phyloP scores from a whole-genome alignment of 83 land plant genomes.

The Isoetes engelmannii region DNA sequence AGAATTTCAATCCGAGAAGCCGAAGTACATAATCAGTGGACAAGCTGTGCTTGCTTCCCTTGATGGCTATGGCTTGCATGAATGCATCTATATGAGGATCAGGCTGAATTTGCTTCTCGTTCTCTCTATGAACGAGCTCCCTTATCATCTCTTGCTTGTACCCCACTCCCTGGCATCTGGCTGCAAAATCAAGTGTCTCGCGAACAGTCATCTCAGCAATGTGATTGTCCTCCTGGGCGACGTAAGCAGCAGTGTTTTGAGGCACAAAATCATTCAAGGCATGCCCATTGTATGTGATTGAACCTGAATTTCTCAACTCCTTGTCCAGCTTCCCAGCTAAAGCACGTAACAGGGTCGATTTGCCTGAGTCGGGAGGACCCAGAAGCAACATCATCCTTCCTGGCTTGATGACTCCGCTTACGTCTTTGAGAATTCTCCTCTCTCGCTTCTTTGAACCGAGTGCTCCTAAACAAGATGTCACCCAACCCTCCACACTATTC shows the following conservation, averaged over 20 bases:
- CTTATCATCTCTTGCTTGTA: no score
- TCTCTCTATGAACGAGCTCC: no score
- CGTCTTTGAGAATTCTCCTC: not conserved
- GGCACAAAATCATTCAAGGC: conserved; percentile 21
- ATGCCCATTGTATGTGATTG: conserved; percentile 30
- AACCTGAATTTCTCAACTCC: conserved; percentile 17
- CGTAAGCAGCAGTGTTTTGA: conserved; percentile 22
- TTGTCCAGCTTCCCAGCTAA: conserved; percentile 43
- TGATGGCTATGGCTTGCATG: conserved; percentile 62
- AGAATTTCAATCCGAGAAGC: conserved; percentile 64
- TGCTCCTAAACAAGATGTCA: not conserved
- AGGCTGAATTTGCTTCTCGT: no score
- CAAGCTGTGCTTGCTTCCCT: conserved; percentile 50
- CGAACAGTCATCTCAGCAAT: conserved; percentile 24
- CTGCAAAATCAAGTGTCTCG: conserved; percentile 29
- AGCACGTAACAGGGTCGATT: conserved; percentile 37
- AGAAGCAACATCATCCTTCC: conserved; percentile 44
- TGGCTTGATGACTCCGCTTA: not conserved
- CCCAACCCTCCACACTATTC: no score
- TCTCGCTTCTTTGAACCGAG: not conserved
- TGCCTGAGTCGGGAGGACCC: conserved; percentile 44
- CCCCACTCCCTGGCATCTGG: no score
- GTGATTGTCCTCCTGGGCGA: conserved; percentile 24
- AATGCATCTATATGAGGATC: no score
- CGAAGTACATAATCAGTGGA: conserved; percentile 65